phyloP scores from a whole-genome alignment of 495 filamentous ascomycete genomes.

The Geoglossum glabrum region DNA sequence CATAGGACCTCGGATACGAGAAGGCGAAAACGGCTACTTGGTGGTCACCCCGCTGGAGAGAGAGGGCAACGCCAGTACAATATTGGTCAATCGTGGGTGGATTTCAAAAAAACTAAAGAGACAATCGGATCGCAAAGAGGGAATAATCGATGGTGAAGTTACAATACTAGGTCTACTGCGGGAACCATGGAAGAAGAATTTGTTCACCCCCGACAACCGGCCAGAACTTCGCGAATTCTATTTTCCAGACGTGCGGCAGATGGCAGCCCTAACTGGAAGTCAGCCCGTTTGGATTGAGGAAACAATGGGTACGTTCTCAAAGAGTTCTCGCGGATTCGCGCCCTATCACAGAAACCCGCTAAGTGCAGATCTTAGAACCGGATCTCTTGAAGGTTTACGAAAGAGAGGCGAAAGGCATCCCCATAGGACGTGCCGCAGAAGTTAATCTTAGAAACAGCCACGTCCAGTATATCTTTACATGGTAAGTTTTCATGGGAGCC shows the following conservation, averaged over 20 bases:
- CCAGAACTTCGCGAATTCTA: constrained; percentile 73
- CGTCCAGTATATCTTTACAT: constrained; percentile 95
- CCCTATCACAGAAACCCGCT: not conserved
- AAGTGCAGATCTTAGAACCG: constrained; percentile 31
- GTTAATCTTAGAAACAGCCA: constrained; percentile 94
- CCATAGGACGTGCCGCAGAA: constrained; percentile 76
- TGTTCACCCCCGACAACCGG: constrained; percentile 82
- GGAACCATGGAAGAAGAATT: constrained; percentile 88
- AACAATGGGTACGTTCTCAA: constrained; percentile 53
- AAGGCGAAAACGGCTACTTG: constrained; percentile 75
- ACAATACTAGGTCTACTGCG: constrained; percentile 66
- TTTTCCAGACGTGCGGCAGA: constrained; percentile 83
- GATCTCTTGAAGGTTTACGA: constrained; percentile 54
- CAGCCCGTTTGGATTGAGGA: constrained; percentile 90
- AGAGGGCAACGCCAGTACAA: constrained; percentile 34
- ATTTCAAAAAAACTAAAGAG: constrained; percentile 47
- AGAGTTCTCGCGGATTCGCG: not conserved
- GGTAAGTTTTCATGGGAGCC: constrained; percentile 34
- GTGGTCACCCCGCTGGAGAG: constrained; percentile 84
- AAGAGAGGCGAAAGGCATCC: constrained; percentile 59
- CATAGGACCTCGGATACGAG: constrained; percentile 69
- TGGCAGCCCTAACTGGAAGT: constrained; percentile 69
- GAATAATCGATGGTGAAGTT: constrained; percentile 45
- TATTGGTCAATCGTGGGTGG: constrained; percentile 83
- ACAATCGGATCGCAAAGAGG: constrained; percentile 38